Evolutionary conservation across 2,329 filamentous ascomycete genomes (phyloP).

Genomic region (Fusarium redolens): DNA sequence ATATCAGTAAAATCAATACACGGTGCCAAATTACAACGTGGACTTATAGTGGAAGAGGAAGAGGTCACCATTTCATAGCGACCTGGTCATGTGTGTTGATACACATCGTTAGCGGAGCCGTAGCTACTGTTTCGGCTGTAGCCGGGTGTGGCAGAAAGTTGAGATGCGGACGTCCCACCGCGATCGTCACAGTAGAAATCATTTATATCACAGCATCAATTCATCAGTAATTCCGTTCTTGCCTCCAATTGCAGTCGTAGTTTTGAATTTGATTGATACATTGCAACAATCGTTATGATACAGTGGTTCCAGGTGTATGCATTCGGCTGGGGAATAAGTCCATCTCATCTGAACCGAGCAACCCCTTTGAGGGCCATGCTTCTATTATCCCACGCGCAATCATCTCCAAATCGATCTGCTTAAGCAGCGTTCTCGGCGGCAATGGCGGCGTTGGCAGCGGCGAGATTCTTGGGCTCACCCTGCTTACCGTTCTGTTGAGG

Average conservation of each 20-base stretch:
- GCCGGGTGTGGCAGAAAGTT: conserved; percentile 42
- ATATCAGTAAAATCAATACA: background rate
- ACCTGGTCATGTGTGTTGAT: conserved; percentile 18
- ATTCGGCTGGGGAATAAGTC: conserved; percentile 37
- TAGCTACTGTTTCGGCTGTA: conserved; percentile 37
- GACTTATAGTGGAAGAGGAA: background rate
- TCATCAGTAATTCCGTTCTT: conserved; percentile 6
- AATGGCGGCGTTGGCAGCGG: conserved; percentile 61
- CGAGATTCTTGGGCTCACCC: conserved; percentile 82
- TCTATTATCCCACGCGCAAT: conserved; percentile 41
- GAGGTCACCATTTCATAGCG: background rate
- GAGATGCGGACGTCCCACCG: conserved; percentile 22
- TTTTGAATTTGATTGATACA: conserved; percentile 44
- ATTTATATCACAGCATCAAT: conserved; percentile 14
- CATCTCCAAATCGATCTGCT: conserved; percentile 31
- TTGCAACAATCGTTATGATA: conserved; percentile 52
- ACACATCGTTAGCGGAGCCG: conserved; percentile 29
- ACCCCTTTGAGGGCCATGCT: conserved; percentile 28
- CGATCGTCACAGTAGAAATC: conserved; percentile 1
- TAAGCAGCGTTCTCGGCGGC: conserved; percentile 54
- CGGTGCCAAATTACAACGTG: background rate
- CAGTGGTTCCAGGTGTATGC: conserved; percentile 46
- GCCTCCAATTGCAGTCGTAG: conserved; percentile 23
- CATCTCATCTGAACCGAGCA: conserved; percentile 37
- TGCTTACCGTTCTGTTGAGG: conserved; percentile 90